A percentile compares a stretch with the other conserved stretches of the same genome.
These are phyloP conservation scores for Pseudogymnoascus sp. DNA, from an alignment of 2,329 filamentous ascomycete species.

Conservation along the genomic window DNA sequence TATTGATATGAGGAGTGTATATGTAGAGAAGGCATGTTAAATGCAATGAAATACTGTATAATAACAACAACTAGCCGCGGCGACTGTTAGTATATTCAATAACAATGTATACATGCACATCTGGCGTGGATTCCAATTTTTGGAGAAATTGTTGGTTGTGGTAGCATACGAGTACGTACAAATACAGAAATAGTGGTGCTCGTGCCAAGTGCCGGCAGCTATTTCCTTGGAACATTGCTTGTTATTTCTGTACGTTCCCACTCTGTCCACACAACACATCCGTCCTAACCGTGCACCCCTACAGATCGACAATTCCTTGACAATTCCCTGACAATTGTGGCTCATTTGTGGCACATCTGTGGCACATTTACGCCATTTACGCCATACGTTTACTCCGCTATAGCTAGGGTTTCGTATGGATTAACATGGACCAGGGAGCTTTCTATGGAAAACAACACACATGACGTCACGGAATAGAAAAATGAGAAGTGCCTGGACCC, in stretches of 20 bases:
- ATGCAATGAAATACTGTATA: not conserved
- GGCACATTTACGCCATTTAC: too few relatives aligned
- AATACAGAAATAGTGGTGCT: not conserved
- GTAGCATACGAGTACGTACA: not conserved
- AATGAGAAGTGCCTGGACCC: not conserved
- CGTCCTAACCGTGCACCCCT: not conserved
- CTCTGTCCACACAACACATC: not conserved
- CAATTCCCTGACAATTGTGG: not conserved
- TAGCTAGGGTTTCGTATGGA: too few relatives aligned
- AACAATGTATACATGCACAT: too few relatives aligned
- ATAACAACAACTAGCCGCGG: not conserved
- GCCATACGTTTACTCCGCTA: not conserved
- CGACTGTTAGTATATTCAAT: too few relatives aligned
- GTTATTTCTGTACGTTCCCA: not conserved
- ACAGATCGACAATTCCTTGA: not conserved
- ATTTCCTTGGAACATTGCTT: not conserved
- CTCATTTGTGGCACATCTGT: too few relatives aligned
- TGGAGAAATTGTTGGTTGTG: not conserved
- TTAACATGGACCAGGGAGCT: slow-evolving; percentile 5
- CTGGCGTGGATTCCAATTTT: too few relatives aligned
- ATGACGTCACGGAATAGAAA: not conserved
- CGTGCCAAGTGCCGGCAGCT: not conserved
- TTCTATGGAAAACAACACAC: not conserved
- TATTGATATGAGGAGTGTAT: not conserved
- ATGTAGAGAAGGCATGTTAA: not conserved